phyloP scores from a whole-genome alignment of 2,329 filamentous ascomycete species.

The Trichophyton rubrum region DNA sequence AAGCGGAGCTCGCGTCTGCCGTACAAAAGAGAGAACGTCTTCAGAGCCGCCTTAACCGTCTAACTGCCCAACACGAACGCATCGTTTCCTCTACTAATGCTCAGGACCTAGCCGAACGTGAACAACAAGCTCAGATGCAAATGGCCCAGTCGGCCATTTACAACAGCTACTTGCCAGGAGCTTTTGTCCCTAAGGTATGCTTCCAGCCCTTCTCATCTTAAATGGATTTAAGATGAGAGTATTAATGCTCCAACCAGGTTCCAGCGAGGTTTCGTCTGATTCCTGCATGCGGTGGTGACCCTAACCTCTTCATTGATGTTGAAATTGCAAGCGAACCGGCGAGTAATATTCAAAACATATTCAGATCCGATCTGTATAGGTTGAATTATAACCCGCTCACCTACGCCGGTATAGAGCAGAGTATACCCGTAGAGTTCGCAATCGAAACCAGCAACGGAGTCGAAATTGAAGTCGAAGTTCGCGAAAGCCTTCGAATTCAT shows the following conservation, averaged over 20 bases:
- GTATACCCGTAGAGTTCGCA: neutral
- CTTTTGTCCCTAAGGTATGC: neutral
- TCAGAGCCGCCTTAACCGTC: constrained; percentile 43
- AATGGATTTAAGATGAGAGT: neutral
- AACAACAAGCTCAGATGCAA: constrained; percentile 37
- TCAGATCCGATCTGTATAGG: constrained; percentile 2
- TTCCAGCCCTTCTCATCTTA: neutral
- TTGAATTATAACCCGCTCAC: constrained; percentile 2
- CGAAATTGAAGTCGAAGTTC: constrained; percentile 1
- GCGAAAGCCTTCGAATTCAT: constrained; percentile 4
- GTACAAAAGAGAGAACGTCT: constrained; percentile 50
- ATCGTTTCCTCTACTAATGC: constrained; percentile 43
- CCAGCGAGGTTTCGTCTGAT: neutral
- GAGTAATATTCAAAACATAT: neutral
- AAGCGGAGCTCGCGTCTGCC: constrained; percentile 40
- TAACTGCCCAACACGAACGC: constrained; percentile 50
- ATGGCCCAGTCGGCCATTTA: constrained; percentile 1
- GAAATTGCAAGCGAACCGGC: neutral
- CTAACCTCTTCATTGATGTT: constrained; percentile 1
- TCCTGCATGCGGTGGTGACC: neutral
- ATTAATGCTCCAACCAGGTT: neutral
- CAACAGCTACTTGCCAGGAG: neutral
- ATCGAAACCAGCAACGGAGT: neutral
- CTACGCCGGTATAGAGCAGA: neutral
- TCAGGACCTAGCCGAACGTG: constrained; percentile 45